Base-by-base conservation (phyloP, 306 rosid genomes). In the Cucurbita ficifolia region DNA sequence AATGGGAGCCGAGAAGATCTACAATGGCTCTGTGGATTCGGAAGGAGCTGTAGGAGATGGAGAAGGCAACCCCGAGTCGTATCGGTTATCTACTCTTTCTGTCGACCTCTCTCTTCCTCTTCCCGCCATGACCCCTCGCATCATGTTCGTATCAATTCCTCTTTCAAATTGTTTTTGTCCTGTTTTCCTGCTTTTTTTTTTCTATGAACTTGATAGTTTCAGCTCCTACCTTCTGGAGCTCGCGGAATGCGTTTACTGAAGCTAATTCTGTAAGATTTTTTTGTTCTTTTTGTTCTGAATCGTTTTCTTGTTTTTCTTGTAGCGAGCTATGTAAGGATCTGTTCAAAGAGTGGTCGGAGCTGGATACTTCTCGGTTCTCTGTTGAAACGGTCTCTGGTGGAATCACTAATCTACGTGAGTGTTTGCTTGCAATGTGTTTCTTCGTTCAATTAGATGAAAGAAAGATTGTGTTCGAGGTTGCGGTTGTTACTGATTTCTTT, bases 391-490 rank as follows among this genome's bases (percentile, higher is more conserved):
- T 94, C 64, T 87, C 97, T 2, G 99, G 96, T 29, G 99, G 97
- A 77, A 94, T 91, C 72, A 94, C 99, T n/a, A 94, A 94, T 87
- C 80, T 86, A 56, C 79, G 99, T 94, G 77, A 86, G 98, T 82
- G 45, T 48, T 75, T 72, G n/a, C 38, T 22, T 59, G 3, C 11
- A 17, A 61, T 65, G 18, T 10, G 1, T 18, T 68, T 24, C 16
- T 68, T 64, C 52, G 35, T 68, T 68, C 55, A 24, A 22, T 46
- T 68, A 6, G 73, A 24, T 46, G 50, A 68, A 14, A 11, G 21
- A 40, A 2, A 42, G 52, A 11, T 2, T 64, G 33, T 64, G 36
- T 40, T 40, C 72, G 50, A 45, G 39, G 54, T 43, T 65, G n/a
- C 5, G 38, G 5, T 58, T n/a, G 6, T 59, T 38, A 18, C 21